A percentile compares a stretch with the other conserved stretches of the same genome.
These are phyloP conservation scores for Inga laurina DNA, from an alignment of 306 rosid species.

Conservation along the genomic window DNA sequence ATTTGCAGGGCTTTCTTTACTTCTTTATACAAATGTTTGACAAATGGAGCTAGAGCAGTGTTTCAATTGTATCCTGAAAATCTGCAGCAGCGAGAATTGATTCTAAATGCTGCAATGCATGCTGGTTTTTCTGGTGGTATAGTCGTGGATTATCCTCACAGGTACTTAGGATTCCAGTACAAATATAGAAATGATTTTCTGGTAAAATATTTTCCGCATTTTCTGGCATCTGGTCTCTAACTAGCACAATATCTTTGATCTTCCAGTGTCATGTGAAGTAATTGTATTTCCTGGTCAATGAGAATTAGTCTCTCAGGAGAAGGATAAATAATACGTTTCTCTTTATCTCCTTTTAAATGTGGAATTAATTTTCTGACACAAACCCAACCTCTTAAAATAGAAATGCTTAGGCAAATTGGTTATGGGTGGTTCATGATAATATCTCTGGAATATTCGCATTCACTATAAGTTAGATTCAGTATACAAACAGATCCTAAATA, in stretches of 20 bases:
- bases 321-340: not conserved
- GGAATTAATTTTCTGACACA: not conserved
- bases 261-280: slow-evolving; percentile 12
- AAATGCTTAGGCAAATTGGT: not conserved
- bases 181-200: not conserved
- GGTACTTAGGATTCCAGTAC: slow-evolving; percentile 44
- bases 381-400: not conserved
- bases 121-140: slow-evolving; percentile 96
- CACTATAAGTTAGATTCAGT: not conserved
- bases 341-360: not conserved
- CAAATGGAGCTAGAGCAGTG: slow-evolving; percentile 90
- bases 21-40: slow-evolving; percentile 75
- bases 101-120: slow-evolving; percentile 76
- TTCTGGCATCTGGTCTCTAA: slow-evolving; percentile 2
- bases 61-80: slow-evolving; percentile 89
- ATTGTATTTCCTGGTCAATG: not conserved
- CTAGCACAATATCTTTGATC: not conserved
- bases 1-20: slow-evolving; percentile 82
- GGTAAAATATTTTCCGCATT: not conserved
- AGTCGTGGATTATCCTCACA: slow-evolving; percentile 92
- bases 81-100: slow-evolving; percentile 71
- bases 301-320: not conserved
- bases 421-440: not conserved
- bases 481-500: not conserved
- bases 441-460: not conserved